phyloP scores from a whole-genome alignment of 1,284 basidiomycete species.

The Lignosus rhinocerotis region DNA sequence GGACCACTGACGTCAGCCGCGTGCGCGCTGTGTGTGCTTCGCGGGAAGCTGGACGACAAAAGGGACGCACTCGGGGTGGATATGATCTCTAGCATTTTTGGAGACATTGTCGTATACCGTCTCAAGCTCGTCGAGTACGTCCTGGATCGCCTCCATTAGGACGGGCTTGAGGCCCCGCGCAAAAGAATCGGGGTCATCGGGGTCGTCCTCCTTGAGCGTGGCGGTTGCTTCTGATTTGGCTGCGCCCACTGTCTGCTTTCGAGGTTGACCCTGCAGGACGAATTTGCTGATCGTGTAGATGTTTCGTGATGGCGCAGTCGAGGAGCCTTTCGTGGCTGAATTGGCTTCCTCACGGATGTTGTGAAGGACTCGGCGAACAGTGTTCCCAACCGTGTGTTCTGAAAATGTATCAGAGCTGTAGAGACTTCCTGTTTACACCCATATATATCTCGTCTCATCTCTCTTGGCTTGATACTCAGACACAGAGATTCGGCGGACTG shows the following conservation, averaged over 20 bases:
- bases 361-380: conserved; percentile 87
- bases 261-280: conserved; percentile 72
- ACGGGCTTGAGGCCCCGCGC: conserved; percentile 72
- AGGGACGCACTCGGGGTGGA: conserved; percentile 86
- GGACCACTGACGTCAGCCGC: background rate
- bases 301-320: conserved; percentile 39
- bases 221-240: conserved; percentile 54
- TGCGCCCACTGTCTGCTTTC: conserved; percentile 48
- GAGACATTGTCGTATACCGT: conserved; percentile 95
- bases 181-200: conserved; percentile 74
- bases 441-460: no score
- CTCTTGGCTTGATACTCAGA: no score
- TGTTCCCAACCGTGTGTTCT: conserved; percentile 96
- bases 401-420: background rate
- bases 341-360: conserved; percentile 94
- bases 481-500: background rate
- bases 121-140: conserved; percentile 94
- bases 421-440: no score
- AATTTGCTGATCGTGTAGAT: conserved; percentile 77
- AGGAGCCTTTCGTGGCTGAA: conserved; percentile 53
- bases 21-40: background rate
- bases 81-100: conserved; percentile 93
- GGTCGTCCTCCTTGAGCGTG: conserved; percentile 64
- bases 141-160: conserved; percentile 89
- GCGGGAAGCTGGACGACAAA: background rate